phyloP scores from a whole-genome alignment of 225 moss, liverwort and hornwort genomes.

The Polytrichum commune region DNA sequence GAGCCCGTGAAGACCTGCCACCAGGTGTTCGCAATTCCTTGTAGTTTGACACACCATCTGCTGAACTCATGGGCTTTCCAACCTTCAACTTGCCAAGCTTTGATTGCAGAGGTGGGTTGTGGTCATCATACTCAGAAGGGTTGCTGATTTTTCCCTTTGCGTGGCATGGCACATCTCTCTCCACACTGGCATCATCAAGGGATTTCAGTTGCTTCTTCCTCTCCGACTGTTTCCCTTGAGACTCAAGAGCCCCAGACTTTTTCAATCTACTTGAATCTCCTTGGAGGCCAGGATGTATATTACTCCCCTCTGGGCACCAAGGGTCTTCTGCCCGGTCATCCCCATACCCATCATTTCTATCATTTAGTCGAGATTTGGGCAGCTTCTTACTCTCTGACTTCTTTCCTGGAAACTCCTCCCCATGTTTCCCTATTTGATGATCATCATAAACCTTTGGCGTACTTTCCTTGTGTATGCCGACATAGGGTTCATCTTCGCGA shows the following conservation, averaged over 20 bases:
- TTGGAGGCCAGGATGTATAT: too few relatives aligned
- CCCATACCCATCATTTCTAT: background rate
- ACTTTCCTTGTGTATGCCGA: background rate
- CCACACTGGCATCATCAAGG: too few relatives aligned
- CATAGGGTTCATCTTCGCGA: conserved; percentile 8
- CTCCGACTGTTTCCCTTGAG: background rate
- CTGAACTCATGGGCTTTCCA: background rate
- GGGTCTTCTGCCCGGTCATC: background rate
- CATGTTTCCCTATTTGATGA: background rate
- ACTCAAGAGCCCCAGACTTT: background rate
- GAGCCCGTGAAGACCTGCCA: background rate
- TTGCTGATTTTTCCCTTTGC: background rate
- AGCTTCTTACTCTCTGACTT: conserved; percentile 3
- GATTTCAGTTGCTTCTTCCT: background rate
- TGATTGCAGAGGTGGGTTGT: background rate
- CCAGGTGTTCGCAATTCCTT: background rate
- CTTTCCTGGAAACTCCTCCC: background rate
- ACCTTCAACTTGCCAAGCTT: background rate
- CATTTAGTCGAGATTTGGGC: background rate
- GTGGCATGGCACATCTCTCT: too few relatives aligned
- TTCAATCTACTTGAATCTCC: background rate
- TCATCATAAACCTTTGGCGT: background rate
- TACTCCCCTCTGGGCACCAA: background rate
- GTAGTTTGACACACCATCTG: background rate
- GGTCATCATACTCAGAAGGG: background rate